phyloP scores from a whole-genome alignment of 345 rosid species.

The Noccaea caerulescens region DNA sequence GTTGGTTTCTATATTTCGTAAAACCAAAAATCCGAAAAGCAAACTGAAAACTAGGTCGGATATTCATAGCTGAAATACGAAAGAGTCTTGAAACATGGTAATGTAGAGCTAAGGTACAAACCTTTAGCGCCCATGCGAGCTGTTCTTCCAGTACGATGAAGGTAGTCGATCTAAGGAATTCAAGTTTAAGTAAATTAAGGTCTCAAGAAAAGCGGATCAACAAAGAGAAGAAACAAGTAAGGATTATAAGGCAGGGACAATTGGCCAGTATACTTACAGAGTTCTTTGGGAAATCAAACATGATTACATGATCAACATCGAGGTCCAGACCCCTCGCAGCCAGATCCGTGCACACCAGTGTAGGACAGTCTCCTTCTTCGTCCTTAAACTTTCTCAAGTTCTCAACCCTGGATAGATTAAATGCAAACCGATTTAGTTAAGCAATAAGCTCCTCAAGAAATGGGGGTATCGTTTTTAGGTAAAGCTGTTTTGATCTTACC shows the following conservation, averaged over 20 bases:
- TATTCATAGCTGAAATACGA: conserved; percentile 1
- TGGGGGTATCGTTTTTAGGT: conserved; percentile 5
- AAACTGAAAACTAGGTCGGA: background rate
- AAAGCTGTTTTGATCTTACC: conserved; percentile 49
- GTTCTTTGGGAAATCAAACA: conserved; percentile 92
- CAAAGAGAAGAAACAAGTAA: conserved; percentile 21
- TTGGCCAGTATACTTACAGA: conserved; percentile 59
- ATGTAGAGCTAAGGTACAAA: conserved; percentile 33
- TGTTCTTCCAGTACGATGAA: conserved; percentile 95
- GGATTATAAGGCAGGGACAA: conserved; percentile 5
- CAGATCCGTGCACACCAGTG: conserved; percentile 93
- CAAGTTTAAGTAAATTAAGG: conserved; percentile 1
- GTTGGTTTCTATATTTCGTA: background rate
- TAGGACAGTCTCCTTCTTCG: conserved; percentile 89
- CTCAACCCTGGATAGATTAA: conserved; percentile 60
- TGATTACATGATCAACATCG: conserved; percentile 87
- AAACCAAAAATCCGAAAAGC: background rate
- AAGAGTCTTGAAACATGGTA: background rate
- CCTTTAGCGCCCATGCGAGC: conserved; percentile 99
- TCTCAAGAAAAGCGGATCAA: conserved; percentile 9
- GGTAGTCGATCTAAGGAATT: conserved; percentile 78
- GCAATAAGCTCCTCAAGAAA: background rate
- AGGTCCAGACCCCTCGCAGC: conserved; percentile 95
- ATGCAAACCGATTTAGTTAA: background rate
- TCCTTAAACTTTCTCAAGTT: conserved; percentile 87